Base-by-base conservation (phyloP, 176 grass and related monocot species). In the Cenchrus fungigraminus region DNA sequence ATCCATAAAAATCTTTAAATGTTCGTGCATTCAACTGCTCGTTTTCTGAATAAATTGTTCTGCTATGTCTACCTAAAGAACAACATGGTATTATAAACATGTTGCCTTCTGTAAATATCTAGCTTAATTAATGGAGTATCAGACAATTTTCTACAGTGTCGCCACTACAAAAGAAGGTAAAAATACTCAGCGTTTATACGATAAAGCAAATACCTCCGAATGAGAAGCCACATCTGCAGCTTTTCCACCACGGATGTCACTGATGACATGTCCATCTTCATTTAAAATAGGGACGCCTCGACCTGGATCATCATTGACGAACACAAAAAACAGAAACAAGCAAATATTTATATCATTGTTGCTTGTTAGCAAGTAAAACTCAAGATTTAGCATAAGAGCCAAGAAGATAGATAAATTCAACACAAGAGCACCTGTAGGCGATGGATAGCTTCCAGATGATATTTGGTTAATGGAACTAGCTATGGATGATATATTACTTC, bases 401-500 rank as follows among this genome's bases (percentile, higher is more conserved):
- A 66, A 83, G 22, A 14, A 71, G 77, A 40, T 80, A 17, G 3
- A 86, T 55, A 78, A 71, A 84, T 20, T 69, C 28, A 73, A 42
- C 13, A 79, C 50, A 61, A 72, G 58, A 74, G 63, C 52, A 94
- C 97, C 97, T 88, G 81, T 86, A 43, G 90, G 89, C 15, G 84
- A 91, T 67, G 63, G 82, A 78, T 87, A 91, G 84, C 76, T 82
- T 59, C 91, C 84, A 5, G 86, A 82, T 57, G 90, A 91, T 71
- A 91, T 90, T 80, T 95, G 93, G 87, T 93, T 88, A 77, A 92
- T 90, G 31, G 93, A 94, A 89, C 84, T 95, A 86, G 93, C 87
- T 87, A 98, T 92, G 43, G 97, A 94, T 42, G 90, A 98, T 79
- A 95, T 63, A 89, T 98, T 95, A 90, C 88, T 95, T 90, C 93